Evolutionary conservation across 441 rosid species (phyloP).

Genomic region (Hura crepitans): DNA sequence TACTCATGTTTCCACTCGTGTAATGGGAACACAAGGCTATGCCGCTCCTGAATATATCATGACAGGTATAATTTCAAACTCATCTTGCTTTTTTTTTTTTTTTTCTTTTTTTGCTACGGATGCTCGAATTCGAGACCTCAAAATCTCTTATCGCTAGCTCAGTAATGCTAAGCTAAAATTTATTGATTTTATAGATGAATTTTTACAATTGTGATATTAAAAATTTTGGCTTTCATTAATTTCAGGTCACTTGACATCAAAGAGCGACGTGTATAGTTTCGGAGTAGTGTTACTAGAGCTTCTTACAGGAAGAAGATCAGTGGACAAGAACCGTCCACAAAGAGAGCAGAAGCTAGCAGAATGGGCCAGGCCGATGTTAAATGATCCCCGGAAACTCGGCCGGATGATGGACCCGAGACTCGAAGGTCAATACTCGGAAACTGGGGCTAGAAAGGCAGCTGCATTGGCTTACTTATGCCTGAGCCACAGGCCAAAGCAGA

Average conservation of each 20-base stretch:
- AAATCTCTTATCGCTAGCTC: no score
- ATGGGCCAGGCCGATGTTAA: constrained; percentile 70
- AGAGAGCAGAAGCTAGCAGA: constrained; percentile 59
- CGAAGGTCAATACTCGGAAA: constrained; percentile 50
- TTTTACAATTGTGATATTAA: neutral
- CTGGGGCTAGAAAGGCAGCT: constrained; percentile 54
- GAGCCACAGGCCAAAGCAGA: constrained; percentile 56
- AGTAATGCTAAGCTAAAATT: no score
- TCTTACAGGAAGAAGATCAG: constrained; percentile 56
- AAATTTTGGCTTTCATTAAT: neutral
- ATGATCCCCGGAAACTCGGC: constrained; percentile 49
- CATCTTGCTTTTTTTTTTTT: no score
- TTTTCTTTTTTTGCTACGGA: no score
- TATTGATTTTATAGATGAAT: no score
- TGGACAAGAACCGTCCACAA: constrained; percentile 51
- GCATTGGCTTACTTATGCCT: constrained; percentile 58
- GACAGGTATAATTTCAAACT: no score
- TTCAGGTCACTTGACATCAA: constrained; percentile 75
- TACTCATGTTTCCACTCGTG: constrained; percentile 73
- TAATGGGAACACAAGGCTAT: constrained; percentile 87
- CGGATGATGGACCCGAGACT: constrained; percentile 64
- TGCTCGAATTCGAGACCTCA: no score
- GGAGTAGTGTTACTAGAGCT: constrained; percentile 81
- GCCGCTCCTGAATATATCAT: constrained; percentile 81
- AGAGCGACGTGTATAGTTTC: constrained; percentile 83